A percentile compares a stretch with the other conserved stretches of the same genome.
phyloP scores from a whole-genome alignment of 2,329 filamentous ascomycete genomes.

The Alternaria triticina region DNA sequence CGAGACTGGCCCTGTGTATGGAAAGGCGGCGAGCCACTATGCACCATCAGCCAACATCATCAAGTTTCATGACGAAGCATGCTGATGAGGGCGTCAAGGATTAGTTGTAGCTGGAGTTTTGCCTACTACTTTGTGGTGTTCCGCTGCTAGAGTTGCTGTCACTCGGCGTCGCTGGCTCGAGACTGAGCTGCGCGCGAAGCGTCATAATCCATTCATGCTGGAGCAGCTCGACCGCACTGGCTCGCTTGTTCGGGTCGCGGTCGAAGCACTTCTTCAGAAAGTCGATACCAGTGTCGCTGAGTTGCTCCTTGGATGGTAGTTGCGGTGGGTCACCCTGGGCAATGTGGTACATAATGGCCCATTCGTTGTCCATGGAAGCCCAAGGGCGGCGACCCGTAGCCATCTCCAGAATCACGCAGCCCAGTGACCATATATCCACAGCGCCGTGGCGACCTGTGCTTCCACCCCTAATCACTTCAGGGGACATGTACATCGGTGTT shows the following conservation, averaged over 20 bases:
- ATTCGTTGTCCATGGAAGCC: constrained; percentile 97
- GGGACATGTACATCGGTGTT: constrained; percentile 99
- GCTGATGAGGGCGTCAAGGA: not conserved
- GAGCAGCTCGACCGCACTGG: constrained; percentile 84
- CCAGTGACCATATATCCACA: constrained; percentile 94
- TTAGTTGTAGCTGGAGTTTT: constrained; percentile 45
- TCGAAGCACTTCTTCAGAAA: constrained; percentile 88
- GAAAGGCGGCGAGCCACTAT: constrained; percentile 12
- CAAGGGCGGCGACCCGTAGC: constrained; percentile 92
- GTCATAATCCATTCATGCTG: constrained; percentile 87
- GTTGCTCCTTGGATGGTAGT: constrained; percentile 80
- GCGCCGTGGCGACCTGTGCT: constrained; percentile 76
- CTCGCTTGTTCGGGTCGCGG: constrained; percentile 78
- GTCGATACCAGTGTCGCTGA: constrained; percentile 83
- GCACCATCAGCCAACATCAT: not conserved
- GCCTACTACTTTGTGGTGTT: constrained; percentile 30
- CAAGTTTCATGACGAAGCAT: not conserved
- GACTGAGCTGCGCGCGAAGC: constrained; percentile 53
- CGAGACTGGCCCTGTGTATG: not conserved
- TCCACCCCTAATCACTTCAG: constrained; percentile 92
- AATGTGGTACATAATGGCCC: constrained; percentile 99
- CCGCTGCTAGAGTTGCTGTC: constrained; percentile 31
- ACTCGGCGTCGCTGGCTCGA: constrained; percentile 56
- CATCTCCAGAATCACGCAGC: constrained; percentile 98
- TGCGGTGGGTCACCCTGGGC: constrained; percentile 93